Conservation (phyloP, 2,329 filamentous ascomycete species). For the Curvularia sp. region DNA sequence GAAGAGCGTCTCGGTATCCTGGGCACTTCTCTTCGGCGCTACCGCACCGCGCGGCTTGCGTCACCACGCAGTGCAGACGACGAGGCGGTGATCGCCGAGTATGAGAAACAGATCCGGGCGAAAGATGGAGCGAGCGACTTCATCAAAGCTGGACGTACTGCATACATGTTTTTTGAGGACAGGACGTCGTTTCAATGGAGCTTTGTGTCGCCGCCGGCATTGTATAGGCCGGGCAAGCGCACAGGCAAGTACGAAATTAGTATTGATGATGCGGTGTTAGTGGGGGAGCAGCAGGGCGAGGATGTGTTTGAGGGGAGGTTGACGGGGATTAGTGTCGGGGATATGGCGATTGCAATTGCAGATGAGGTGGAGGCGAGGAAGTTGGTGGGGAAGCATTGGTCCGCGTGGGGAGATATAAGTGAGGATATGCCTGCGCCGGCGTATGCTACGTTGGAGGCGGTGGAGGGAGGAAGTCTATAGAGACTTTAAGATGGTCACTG, state of each 20-base stretch:
- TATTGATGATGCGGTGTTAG: conserved; percentile 43
- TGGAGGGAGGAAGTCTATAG: conserved; percentile 26
- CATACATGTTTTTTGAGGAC: conserved; percentile 49
- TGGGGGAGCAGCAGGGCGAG: conserved; percentile 32
- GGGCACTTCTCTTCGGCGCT: conserved; percentile 34
- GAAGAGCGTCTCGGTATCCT: conserved; percentile 44
- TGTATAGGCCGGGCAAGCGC: conserved; percentile 44
- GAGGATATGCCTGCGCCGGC: conserved; percentile 37
- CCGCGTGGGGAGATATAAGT: conserved; percentile 38
- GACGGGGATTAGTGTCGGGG: conserved; percentile 43
- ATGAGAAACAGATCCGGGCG: conserved; percentile 30
- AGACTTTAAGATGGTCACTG: not conserved
- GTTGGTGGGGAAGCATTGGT: conserved; percentile 44
- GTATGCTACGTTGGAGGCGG: conserved; percentile 36
- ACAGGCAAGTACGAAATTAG: conserved; percentile 45
- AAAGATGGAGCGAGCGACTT: conserved; percentile 41
- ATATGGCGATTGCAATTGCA: conserved; percentile 47
- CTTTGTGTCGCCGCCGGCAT: conserved; percentile 43
- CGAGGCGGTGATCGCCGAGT: conserved; percentile 25
- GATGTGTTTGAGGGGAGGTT: conserved; percentile 41
- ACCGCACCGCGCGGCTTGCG: conserved; percentile 38
- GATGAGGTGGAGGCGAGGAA: conserved; percentile 43
- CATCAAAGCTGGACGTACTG: conserved; percentile 44
- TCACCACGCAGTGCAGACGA: conserved; percentile 24
- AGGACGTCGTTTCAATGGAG: conserved; percentile 44